Base-by-base conservation (phyloP, 2,329 filamentous ascomycete species). In the Talaromyces amestolkiae region DNA sequence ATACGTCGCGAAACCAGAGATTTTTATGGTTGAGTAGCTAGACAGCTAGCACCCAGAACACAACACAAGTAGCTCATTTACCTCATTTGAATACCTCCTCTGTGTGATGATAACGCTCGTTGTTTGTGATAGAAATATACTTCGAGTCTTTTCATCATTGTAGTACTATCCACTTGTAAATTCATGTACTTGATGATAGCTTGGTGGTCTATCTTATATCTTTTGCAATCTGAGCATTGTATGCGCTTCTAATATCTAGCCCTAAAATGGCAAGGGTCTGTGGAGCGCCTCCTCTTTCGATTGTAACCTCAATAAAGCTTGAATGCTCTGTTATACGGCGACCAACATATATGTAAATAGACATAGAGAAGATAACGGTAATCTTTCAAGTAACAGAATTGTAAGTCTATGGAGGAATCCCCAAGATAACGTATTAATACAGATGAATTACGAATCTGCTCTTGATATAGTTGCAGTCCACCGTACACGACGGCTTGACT, bases 11-110 rank as follows among this genome's bases (percentile, higher is more conserved):
- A 61, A 61, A 51, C 17, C 9, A 49, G 58, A 61, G 5, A 33
- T 61, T 11, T 61, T 24, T 33, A 61, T 61, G 58, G 43, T 49
- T 9, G 58, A 61, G 41, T 61, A 61, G 59, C 11, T 8, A 24
- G 17, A 47, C 5, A 7, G n/a, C 19, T 31, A 31, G 27, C 27
- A 31, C 4, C 27, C 27, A 31, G 27, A 31, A 31, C 5, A 31
- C 27, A 31, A 31, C 5, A 31, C 27, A 31, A 31, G 27, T 31
- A 31, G 27, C 27, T 31, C 27, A 31, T 31, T 31, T 6, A 31
- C 6, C 7, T 31, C 7, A 9, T 19, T 3, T 19, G n/a, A 19
- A 43, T 19, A 19, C n/a, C n/a, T 19, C n/a, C 19, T 45, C 1
- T 6, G 43, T 47, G 13, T 43, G 39, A n/a, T 45, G 19, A 43